Evolutionary conservation across 1,284 basidiomycete genomes (phyloP).

Genomic region (Austroboletus novae-zelandiae): DNA sequence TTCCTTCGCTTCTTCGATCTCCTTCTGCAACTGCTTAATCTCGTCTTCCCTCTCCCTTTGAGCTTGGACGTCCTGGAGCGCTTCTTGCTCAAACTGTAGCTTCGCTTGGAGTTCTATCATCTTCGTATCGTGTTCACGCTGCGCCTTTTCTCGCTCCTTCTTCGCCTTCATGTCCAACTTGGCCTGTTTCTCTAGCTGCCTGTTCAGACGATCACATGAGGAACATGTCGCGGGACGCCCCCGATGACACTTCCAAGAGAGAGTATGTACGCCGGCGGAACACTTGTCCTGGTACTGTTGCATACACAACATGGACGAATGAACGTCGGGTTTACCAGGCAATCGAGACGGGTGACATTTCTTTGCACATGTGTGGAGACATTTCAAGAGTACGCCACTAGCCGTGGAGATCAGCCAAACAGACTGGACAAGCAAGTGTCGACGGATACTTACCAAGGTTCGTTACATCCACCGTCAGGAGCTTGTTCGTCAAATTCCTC

Average conservation of each 20-base stretch:
- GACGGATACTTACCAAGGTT: conserved; percentile 46
- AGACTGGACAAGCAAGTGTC: background rate
- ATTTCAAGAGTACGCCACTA: conserved; percentile 46
- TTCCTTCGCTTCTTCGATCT: conserved; percentile 28
- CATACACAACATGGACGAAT: conserved; percentile 45
- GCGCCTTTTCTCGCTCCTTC: conserved; percentile 33
- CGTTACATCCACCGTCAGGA: conserved; percentile 60
- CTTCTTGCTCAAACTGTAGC: conserved; percentile 28
- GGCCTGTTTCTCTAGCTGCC: conserved; percentile 33
- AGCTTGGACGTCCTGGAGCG: conserved; percentile 27
- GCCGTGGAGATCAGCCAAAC: background rate
- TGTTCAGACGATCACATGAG: conserved; percentile 31
- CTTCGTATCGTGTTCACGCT: conserved; percentile 30
- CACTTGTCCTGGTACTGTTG: conserved; percentile 34
- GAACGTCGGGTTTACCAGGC: conserved; percentile 39
- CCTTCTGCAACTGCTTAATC: conserved; percentile 33
- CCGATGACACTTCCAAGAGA: conserved; percentile 37
- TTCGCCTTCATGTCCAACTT: conserved; percentile 31
- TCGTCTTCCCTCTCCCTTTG: conserved; percentile 30
- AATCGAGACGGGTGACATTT: conserved; percentile 47
- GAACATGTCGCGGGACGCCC: conserved; percentile 31
- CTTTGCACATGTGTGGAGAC: conserved; percentile 49
- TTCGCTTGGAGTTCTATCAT: conserved; percentile 36
- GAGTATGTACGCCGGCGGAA: conserved; percentile 30
- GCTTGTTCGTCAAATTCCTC: conserved; percentile 50